Percentiles rank a stretch among this genome's conserved stretches.
These are phyloP conservation scores for Rhizopogon sp. DNA, from an alignment of 768 basidiomycete species.

Conservation along the genomic window DNA sequence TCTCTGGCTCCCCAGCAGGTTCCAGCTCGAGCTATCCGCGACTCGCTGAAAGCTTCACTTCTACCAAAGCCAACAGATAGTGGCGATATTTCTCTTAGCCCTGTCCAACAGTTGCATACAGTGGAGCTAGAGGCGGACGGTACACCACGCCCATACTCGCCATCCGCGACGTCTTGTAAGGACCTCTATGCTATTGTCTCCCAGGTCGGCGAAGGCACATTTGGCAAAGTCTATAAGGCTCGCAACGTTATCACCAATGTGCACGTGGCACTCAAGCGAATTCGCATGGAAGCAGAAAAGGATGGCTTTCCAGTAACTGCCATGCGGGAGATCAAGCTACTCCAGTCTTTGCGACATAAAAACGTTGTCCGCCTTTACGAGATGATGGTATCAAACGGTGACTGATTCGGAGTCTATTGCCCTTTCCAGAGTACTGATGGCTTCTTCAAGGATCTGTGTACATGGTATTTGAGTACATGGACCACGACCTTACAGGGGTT, in stretches of 20 bases:
- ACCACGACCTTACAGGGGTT: conserved; percentile 94
- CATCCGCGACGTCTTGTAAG: conserved; percentile 25
- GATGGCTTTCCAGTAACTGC: conserved; percentile 99
- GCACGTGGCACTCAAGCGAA: conserved; percentile 90
- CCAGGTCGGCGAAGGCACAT: conserved; percentile 98
- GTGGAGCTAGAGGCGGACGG: conserved; percentile 19
- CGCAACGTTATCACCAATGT: conserved; percentile 71
- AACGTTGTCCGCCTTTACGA: conserved; percentile 90
- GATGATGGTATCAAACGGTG: conserved; percentile 99
- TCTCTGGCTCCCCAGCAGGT: conserved; percentile 8
- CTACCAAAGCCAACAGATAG: conserved; percentile 19
- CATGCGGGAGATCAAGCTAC: conserved; percentile 96
- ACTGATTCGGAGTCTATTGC: conserved; percentile 12
- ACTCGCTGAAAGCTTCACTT: conserved; percentile 14
- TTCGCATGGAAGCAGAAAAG: conserved; percentile 94
- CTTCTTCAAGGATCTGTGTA: conserved; percentile 74
- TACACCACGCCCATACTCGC: conserved; percentile 23
- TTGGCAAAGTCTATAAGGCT: conserved; percentile 98
- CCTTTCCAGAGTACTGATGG: conserved; percentile 4
- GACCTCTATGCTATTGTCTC: conserved; percentile 84
- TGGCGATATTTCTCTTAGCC: conserved; percentile 16
- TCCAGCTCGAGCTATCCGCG: conserved; percentile 10
- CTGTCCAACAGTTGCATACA: conserved; percentile 13
- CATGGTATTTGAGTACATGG: conserved; percentile 99
- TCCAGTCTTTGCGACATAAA: conserved; percentile 84